A percentile compares a stretch with the other conserved stretches of the same genome.
phyloP scores from a whole-genome alignment of 2,329 filamentous ascomycete genomes.

The Aspergillus niger region DNA sequence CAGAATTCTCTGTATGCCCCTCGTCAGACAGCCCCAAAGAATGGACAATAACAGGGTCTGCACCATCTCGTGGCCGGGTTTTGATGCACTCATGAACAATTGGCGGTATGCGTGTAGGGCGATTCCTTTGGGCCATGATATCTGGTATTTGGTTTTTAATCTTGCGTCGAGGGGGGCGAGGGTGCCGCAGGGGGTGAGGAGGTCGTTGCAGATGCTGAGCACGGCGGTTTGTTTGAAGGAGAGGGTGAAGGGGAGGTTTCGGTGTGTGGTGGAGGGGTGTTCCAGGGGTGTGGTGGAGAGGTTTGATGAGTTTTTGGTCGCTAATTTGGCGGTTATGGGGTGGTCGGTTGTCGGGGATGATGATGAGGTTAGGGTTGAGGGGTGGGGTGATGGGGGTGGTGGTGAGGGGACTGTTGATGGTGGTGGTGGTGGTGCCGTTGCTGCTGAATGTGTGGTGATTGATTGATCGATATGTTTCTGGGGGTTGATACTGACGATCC shows the following conservation, averaged over 20 bases:
- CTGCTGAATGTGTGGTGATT: too few relatives aligned
- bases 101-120: background rate
- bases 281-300: too few relatives aligned
- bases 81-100: background rate
- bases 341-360: background rate
- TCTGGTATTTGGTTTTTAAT: background rate
- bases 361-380: too few relatives aligned
- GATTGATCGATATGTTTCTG: too few relatives aligned
- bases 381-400: too few relatives aligned
- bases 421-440: too few relatives aligned
- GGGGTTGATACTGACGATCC: too few relatives aligned
- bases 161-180: background rate
- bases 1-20: background rate
- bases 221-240: background rate
- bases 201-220: background rate
- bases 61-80: background rate
- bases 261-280: background rate
- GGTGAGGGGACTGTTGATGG: too few relatives aligned
- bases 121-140: background rate
- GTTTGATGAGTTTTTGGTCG: background rate
- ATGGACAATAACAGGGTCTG: too few relatives aligned
- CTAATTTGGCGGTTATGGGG: background rate
- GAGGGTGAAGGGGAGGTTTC: background rate
- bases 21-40: background rate
- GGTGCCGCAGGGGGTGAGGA: background rate